Evolutionary conservation across 306 rosid species (phyloP), one percentile per base, ranked within the genome.

Genomic region (Pyrus pyrifolia): DNA sequence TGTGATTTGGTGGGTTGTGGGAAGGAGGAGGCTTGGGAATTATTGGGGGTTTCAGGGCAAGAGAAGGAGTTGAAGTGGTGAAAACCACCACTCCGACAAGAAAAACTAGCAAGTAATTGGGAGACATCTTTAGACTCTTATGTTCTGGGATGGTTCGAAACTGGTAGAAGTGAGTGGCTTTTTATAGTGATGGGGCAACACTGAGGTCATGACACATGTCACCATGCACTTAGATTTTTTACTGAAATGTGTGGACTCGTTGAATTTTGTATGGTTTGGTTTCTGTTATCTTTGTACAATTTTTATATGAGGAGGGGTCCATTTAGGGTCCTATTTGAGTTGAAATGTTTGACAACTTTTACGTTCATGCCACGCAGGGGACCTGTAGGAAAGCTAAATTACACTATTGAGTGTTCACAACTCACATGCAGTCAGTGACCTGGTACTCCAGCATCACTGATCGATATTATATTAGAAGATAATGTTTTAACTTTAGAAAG

Each of bases 41-140:
- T 1, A 31, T 13, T 1, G 27, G 73, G 11, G 58, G 29, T 0
- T 72, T 1, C 18, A 70, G 70, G 14, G 87, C 85, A 19, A 78
- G 66, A 46, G 83, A 57, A 44, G 40, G 40, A 60, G 44, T 30
- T 7, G 83, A 29, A 75, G 81, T 21, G 63, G 79, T 71, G 38
- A 84, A 49, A 25, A 23, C 68, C 80, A 74, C 81, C 79, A 81
- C 81, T 78, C 73, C 87, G 15, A 84, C 58, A 63, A 84, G 23
- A 25, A 84, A 59, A 29, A 65, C 5, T 23, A 81, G 68, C 40
- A 78, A 13, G 19, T 62, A 64, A 4, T 64, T 66, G 59, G 73
- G 17, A 57, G 82, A 68, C 85, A 84, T 83, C 49, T 71, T 21
- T 40, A 15, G 25, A 70, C 55, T 62, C 9, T 22, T 4, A n/a